These are phyloP conservation scores for Scorias spongiosa DNA, from an alignment of 2,329 filamentous ascomycete species.

Conservation along the genomic window DNA sequence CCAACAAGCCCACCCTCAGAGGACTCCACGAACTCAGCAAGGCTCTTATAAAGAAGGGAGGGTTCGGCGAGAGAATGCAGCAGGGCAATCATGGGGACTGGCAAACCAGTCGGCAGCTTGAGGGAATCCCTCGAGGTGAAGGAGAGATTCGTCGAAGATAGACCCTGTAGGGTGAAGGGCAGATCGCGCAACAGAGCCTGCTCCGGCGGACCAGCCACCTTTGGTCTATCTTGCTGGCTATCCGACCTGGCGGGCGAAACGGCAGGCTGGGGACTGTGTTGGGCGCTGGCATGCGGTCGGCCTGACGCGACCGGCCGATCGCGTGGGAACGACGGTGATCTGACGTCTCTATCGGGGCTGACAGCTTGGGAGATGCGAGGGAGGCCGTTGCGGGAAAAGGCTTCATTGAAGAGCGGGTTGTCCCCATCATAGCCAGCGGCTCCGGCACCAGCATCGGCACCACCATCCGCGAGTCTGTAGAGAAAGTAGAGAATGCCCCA, in stretches of 20 bases:
- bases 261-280: neutral
- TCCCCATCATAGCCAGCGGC: conserved; percentile 1
- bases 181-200: conserved; percentile 47
- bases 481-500: conserved; percentile 92
- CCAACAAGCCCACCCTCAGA: conserved; percentile 71
- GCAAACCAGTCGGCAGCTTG: conserved; percentile 63
- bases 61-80: conserved; percentile 85
- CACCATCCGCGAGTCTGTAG: conserved; percentile 58
- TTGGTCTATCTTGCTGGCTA: conserved; percentile 5
- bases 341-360: conserved; percentile 6
- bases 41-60: conserved; percentile 71
- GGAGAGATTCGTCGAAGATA: conserved; percentile 71
- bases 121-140: conserved; percentile 57
- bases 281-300: conserved; percentile 6
- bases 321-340: neutral
- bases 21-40: conserved; percentile 69
- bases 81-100: conserved; percentile 70
- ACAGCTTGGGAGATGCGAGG: conserved; percentile 20
- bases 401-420: conserved; percentile 27
- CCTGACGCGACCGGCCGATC: conserved; percentile 8
- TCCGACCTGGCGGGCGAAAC: conserved; percentile 3
- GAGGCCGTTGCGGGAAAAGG: conserved; percentile 32
- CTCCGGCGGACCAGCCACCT: conserved; percentile 22
- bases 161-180: conserved; percentile 81
- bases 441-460: neutral